These are phyloP conservation scores for Monilinia aucupariae DNA, from an alignment of 2,329 filamentous ascomycete genomes.

Conservation along the genomic window DNA sequence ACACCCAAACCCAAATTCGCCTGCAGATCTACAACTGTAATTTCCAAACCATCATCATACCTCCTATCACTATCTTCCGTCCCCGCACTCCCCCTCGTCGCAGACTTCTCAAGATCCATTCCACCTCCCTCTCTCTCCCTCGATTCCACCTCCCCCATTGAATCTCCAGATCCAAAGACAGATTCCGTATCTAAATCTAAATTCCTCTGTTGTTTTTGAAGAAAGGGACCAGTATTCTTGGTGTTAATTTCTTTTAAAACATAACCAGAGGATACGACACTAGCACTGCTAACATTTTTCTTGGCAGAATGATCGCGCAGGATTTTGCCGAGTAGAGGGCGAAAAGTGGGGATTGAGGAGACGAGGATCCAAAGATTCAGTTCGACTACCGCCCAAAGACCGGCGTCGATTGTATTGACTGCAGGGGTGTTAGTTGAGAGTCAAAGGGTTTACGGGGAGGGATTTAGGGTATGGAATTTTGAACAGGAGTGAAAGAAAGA, in stretches of 20 bases:
- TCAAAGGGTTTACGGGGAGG: neutral
- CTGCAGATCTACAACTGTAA: no score
- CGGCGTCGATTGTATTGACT: conserved; percentile 1
- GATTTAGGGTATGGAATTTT: neutral
- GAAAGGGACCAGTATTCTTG: neutral
- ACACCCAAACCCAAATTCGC: no score
- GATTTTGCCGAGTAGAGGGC: conserved; percentile 4
- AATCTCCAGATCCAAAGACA: neutral
- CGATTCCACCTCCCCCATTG: no score
- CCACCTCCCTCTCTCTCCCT: neutral
- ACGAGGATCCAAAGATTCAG: conserved; percentile 1
- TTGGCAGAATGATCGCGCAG: neutral
- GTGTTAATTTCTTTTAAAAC: neutral
- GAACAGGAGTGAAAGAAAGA: no score
- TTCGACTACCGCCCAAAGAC: neutral
- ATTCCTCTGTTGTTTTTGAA: neutral
- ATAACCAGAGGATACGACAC: neutral
- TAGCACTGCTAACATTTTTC: neutral
- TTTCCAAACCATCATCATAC: neutral
- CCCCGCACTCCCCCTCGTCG: neutral
- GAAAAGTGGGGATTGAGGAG: conserved; percentile 1
- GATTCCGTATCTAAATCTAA: neutral
- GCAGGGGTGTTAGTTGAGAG: neutral
- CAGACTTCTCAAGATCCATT: neutral
- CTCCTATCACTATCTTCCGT: neutral